Evolutionary conservation across 2,329 filamentous ascomycete genomes (phyloP), one percentile per base, ranked within the genome.

Genomic region (Exophiala sideris): DNA sequence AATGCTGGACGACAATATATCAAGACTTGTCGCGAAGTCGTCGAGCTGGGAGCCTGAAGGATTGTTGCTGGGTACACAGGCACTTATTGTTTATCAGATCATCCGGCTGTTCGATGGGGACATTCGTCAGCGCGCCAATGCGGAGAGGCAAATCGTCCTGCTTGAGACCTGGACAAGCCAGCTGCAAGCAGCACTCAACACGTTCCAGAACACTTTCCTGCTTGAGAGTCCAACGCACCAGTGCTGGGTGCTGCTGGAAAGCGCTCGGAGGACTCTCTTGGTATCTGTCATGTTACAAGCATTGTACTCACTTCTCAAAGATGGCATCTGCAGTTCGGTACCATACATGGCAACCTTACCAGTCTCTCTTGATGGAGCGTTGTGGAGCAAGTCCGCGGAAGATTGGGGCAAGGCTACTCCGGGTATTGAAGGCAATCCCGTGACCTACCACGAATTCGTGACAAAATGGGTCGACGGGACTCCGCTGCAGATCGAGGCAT

Each of bases 231-330:
- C 46, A 21, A 21, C 35, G 11, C 24, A 48, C n/a, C 29, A 39
- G 11, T 35, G 32, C 8, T 48, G 46, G 46, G 46, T 48, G 10
- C n/a, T 33, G 8, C 12, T 48, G 14, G 46, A 48, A 21, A 48
- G 46, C 24, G 46, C 46, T 9, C 14, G 46, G 34, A 33, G 46
- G 7, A 48, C 46, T 12, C 12, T 48, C 7, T 11, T 48, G 16
- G 35, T 48, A 5, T 48, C 46, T 12, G 46, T 40, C 8, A 48
- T 48, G 46, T 21, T 48, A 18, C 46, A 48, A 29, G 46, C 46
- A 8, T 38, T 48, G 18, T 48, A 48, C 46, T 48, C 33, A 38
- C 33, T 48, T 12, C 14, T 48, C 16, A 48, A 39, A 24, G 34
- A 40, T 14, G 46, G 46, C n/a, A 11, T 32, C 11, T 48, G 46